Base-by-base conservation (phyloP, 2,329 filamentous ascomycete genomes). In the Karstenula rhodostoma region DNA sequence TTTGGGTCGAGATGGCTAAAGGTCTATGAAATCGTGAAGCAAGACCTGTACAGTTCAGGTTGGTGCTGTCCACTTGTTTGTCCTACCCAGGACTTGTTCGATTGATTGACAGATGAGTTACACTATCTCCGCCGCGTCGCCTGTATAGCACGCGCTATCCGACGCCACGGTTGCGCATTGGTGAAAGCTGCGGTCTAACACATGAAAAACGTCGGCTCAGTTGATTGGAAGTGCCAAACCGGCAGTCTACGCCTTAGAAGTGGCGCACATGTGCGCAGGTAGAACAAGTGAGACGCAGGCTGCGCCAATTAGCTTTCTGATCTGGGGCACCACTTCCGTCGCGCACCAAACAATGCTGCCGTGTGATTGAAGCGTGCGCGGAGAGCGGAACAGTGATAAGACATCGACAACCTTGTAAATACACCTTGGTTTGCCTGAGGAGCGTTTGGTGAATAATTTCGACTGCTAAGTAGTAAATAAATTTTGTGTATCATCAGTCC, bases 161-260 rank as follows among this genome's bases (percentile, higher is more conserved):
- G 51, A 57, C 60, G 67, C 64, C 65, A 68, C 64, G 63, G 64
- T 70, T 60, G 58, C 57, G 61, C 64, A 61, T 37, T 19, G 57
- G 54, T 55, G 57, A 40, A 48, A 19, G 32, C 40, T 37, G 25
- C 25, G 37, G 32, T 44, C 40, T 23, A 23, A 37, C 48, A 46
- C 37, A 22, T 32, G 35, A 12, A 29, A 27, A 17, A 2, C n/a
- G 40, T 46, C 23, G 19, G 12, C 27, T 19, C 17, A 23, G 27
- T 15, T 29, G 25, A 48, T 43, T 29, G 33, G 42, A 37, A 47
- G 5, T 19, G 23, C 22, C 42, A 35, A 51, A 46, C 23, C 19
- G 17, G 49, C 49, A 49, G 29, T 19, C 10, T n/a, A 7, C n/a
- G 46, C 46, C 13, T 23, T 42, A 46, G 23, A 17, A 29, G 47